Evolutionary conservation across 169 alveolate genomes (phyloP).

Genomic region (Toxoplasma gondii): DNA sequence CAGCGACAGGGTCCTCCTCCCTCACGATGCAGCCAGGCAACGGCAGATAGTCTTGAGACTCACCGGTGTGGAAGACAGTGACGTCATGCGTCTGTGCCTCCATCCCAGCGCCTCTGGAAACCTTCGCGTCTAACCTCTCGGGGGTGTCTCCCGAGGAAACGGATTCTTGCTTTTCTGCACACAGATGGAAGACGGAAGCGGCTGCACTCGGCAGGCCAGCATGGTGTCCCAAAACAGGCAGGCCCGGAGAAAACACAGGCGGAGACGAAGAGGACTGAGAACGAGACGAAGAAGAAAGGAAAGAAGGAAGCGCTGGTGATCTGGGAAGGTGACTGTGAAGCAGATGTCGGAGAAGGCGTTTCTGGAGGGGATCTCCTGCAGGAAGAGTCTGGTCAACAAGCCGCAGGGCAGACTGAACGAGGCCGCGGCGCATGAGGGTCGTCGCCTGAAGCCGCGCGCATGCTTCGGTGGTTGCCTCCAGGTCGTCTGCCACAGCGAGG

Average conservation of each 20-base stretch:
- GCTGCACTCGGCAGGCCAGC: too few relatives aligned
- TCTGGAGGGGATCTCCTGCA: neutral
- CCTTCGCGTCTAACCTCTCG: too few relatives aligned
- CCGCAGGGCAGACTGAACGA: slow-evolving; percentile 57
- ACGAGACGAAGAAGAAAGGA: neutral
- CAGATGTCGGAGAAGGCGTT: neutral
- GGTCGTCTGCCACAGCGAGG: slow-evolving; percentile 64
- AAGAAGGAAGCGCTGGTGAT: neutral
- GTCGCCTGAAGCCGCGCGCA: slow-evolving; percentile 22
- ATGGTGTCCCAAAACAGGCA: too few relatives aligned
- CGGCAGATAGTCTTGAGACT: neutral
- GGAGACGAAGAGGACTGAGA: neutral
- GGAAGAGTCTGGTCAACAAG: slow-evolving; percentile 27
- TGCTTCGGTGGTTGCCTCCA: slow-evolving; percentile 40
- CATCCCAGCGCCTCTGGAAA: too few relatives aligned
- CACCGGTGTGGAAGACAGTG: neutral
- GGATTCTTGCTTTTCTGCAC: too few relatives aligned
- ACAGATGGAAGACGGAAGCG: too few relatives aligned
- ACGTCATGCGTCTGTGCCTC: too few relatives aligned
- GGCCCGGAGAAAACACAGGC: neutral
- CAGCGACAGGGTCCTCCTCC: slow-evolving; percentile 1
- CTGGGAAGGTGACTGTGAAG: neutral
- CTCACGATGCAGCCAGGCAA: neutral
- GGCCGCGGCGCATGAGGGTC: slow-evolving; percentile 29
- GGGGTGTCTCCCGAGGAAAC: too few relatives aligned